These are phyloP conservation scores for Mollisia scopiformis DNA, from an alignment of 2,329 filamentous ascomycete species.

Conservation along the genomic window DNA sequence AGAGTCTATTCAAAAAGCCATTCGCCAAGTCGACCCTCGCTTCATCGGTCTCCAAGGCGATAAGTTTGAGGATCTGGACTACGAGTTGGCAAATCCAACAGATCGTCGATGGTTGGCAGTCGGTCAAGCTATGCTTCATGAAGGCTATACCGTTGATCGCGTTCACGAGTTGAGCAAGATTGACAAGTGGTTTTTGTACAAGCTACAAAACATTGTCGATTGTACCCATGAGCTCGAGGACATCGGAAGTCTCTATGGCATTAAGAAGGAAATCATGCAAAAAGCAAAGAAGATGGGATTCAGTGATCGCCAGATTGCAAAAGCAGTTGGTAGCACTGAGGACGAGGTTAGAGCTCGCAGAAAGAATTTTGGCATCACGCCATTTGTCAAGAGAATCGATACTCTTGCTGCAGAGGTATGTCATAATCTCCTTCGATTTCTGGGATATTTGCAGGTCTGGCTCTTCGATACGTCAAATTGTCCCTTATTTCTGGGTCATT, in stretches of 20 bases:
- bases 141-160: constrained; percentile 90
- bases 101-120: constrained; percentile 97
- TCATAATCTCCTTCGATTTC: too few species aligned
- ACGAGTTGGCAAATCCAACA: constrained; percentile 87
- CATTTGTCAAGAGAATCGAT: constrained; percentile 98
- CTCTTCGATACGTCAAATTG: too few species aligned
- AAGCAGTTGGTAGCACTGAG: constrained; percentile 82
- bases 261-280: constrained; percentile 86
- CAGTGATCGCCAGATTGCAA: constrained; percentile 93
- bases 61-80: constrained; percentile 91
- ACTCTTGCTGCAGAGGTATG: constrained; percentile 81
- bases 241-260: constrained; percentile 77
- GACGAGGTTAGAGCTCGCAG: constrained; percentile 86
- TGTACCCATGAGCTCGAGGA: constrained; percentile 85
- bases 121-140: constrained; percentile 96
- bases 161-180: constrained; percentile 97
- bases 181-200: constrained; percentile 99
- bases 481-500: too few species aligned
- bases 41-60: constrained; percentile 95
- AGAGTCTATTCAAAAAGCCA: constrained; percentile 98
- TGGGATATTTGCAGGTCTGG: too few species aligned
- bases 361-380: constrained; percentile 84
- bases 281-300: constrained; percentile 98
- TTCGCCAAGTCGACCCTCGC: constrained; percentile 91
- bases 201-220: constrained; percentile 96